Evolutionary conservation across 495 filamentous ascomycete species (phyloP), one percentile per base, ranked within the genome.

Genomic region (Xylaria palmicola): DNA sequence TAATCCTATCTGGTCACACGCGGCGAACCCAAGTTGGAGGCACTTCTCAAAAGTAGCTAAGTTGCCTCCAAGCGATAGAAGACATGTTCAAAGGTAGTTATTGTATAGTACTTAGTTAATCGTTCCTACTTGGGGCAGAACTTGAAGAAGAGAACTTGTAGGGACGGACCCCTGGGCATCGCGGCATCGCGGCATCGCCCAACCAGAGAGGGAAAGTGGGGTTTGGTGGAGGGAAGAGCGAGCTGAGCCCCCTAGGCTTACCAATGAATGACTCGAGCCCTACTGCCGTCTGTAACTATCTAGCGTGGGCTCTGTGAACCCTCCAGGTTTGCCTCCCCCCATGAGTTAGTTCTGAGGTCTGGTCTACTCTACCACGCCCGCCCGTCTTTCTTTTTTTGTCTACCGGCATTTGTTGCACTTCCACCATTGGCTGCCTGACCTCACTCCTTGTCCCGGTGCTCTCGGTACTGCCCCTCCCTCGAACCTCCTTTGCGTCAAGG

Each of bases 331-430:
- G 41, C 37, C 37, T 40, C 9, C 2, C 13, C 24, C 6, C 15
- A 29, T 7, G 26, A 52, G 47, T 60, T 36, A n/a, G n/a, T n/a
- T n/a, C n/a, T n/a, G n/a, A n/a, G n/a, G n/a, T n/a, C n/a, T n/a
- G n/a, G n/a, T n/a, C n/a, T n/a, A n/a, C n/a, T n/a, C n/a, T n/a
- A n/a, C n/a, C n/a, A n/a, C n/a, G n/a, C n/a, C n/a, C n/a, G n/a
- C n/a, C n/a, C n/a, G n/a, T n/a, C n/a, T 22, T 45, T 56, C 39
- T 56, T 56, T 45, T 56, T n/a, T 48, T 32, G 20, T 13, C 10
- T 40, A 15, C 56, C 15, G 12, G 19, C 19, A 58, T 53, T 56
- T 47, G 39, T 47, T 32, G 39, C 40, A 5, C 19, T 56, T 30
- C 32, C 8, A 6, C 20, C 22, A 19, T 51, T 51, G 56, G 44